These are phyloP conservation scores for Dryas drummondii DNA, from an alignment of 306 rosid genomes.

Conservation along the genomic window DNA sequence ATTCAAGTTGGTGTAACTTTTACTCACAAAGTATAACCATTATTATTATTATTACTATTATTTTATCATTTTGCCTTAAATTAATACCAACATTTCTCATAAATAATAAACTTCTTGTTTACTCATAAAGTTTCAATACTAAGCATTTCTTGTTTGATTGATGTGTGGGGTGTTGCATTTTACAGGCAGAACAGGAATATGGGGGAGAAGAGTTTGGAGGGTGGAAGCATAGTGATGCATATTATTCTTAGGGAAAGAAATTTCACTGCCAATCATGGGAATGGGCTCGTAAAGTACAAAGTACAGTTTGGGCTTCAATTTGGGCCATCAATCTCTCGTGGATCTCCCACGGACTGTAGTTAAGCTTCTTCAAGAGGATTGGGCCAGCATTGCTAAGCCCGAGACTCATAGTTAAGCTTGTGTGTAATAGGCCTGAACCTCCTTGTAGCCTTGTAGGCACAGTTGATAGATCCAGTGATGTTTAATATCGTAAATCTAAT, in stretches of 20 bases:
- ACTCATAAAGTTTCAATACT: too few relatives aligned
- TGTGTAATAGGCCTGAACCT: not conserved
- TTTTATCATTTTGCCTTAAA: too few relatives aligned
- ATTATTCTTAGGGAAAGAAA: not conserved
- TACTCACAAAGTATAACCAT: constrained; percentile 44
- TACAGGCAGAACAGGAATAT: constrained; percentile 44
- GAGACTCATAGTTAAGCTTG: not conserved
- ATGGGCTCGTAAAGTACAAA: not conserved
- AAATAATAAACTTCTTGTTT: too few relatives aligned
- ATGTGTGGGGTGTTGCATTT: constrained; percentile 27
- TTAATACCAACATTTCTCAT: not conserved
- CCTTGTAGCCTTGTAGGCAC: not conserved
- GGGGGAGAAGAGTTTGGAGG: constrained; percentile 51
- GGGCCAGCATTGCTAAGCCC: not conserved
- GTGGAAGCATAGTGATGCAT: constrained; percentile 58
- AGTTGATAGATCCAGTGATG: too few relatives aligned
- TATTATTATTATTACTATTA: not conserved
- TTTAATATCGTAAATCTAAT: not conserved
- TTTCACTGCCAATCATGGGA: not conserved
- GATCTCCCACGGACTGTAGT: too few relatives aligned
- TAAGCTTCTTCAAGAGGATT: not conserved
- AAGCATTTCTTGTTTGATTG: constrained; percentile 7
- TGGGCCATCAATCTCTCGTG: too few relatives aligned
- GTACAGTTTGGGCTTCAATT: not conserved
- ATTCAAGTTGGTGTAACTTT: constrained; percentile 69